A percentile compares a stretch with the other conserved stretches of the same genome.
Evolutionary conservation across 176 grass and related monocot species (phyloP).

Genomic region (Sorghum bicolor): DNA sequence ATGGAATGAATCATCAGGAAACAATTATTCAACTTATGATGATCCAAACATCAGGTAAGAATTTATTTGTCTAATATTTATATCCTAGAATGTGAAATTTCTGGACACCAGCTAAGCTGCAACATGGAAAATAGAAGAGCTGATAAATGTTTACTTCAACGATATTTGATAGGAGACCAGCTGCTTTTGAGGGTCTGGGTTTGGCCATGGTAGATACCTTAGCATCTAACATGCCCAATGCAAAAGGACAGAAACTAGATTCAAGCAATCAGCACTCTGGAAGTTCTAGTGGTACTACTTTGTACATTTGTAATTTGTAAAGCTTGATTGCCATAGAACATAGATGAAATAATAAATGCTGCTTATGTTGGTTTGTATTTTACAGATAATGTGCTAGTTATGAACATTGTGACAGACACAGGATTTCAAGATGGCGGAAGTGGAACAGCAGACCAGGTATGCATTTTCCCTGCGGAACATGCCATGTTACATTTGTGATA

Average conservation of each 20-base stretch:
- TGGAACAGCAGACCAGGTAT: constrained; percentile 37
- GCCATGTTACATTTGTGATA: neutral
- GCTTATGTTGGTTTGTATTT: constrained; percentile 22
- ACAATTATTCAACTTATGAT: constrained; percentile 13
- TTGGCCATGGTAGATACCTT: constrained; percentile 8
- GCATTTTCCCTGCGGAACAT: neutral
- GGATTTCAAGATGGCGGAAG: neutral
- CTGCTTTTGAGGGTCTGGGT: constrained; percentile 18
- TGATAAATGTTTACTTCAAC: neutral
- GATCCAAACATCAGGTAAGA: constrained; percentile 30
- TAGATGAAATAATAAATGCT: neutral
- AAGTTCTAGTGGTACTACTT: constrained; percentile 2
- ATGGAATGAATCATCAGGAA: constrained; percentile 4
- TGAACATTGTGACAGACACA: neutral
- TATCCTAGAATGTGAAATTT: constrained; percentile 6
- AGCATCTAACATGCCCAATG: constrained; percentile 20
- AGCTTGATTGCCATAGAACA: neutral
- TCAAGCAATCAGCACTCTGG: constrained; percentile 23
- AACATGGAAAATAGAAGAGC: neutral
- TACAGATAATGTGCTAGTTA: constrained; percentile 13
- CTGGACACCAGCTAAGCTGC: neutral
- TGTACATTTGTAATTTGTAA: neutral
- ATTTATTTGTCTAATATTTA: constrained; percentile 10
- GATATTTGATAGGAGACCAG: constrained; percentile 23
- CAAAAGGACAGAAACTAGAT: constrained; percentile 9